Percentiles rank a stretch among this genome's conserved stretches.
Evolutionary conservation across 2,329 filamentous ascomycete species (phyloP).

Genomic region (Moelleriella libera): DNA sequence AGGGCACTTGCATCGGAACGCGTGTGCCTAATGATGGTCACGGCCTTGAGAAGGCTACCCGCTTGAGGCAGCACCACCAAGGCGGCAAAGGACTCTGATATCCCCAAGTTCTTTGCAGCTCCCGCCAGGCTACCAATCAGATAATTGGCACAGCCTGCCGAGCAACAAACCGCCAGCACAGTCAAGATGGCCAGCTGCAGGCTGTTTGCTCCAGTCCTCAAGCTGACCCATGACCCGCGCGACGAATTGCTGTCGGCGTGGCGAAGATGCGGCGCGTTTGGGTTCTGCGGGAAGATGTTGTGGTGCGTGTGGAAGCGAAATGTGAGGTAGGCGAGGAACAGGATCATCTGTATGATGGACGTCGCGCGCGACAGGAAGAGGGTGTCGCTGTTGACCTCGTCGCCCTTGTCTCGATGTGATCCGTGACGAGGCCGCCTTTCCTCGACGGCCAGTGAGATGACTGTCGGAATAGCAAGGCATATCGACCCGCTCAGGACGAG

Average conservation of each 20-base stretch:
- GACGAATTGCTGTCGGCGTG: background rate
- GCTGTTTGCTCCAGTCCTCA: background rate
- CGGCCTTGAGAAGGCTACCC: constrained; percentile 1
- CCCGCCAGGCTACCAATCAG: background rate
- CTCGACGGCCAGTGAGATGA: constrained; percentile 4
- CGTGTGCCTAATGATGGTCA: constrained; percentile 2
- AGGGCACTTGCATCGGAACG: background rate
- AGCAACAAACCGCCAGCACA: background rate
- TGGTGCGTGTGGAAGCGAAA: constrained; percentile 7
- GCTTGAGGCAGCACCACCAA: constrained; percentile 2
- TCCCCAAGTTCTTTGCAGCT: background rate
- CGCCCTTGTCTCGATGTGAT: background rate
- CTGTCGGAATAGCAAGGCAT: constrained; percentile 6
- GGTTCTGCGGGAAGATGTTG: constrained; percentile 5
- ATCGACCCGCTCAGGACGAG: constrained; percentile 7
- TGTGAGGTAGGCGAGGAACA: constrained; percentile 6
- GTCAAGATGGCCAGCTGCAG: background rate
- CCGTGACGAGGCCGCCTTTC: background rate
- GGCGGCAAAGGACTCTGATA: constrained; percentile 2
- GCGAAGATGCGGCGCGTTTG: background rate
- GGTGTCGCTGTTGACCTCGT: constrained; percentile 2
- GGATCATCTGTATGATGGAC: constrained; percentile 4
- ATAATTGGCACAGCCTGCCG: background rate
- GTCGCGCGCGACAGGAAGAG: constrained; percentile 7
- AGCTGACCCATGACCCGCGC: background rate